Conservation (phyloP, 768 basidiomycete species). For the Boletus patriciae region DNA sequence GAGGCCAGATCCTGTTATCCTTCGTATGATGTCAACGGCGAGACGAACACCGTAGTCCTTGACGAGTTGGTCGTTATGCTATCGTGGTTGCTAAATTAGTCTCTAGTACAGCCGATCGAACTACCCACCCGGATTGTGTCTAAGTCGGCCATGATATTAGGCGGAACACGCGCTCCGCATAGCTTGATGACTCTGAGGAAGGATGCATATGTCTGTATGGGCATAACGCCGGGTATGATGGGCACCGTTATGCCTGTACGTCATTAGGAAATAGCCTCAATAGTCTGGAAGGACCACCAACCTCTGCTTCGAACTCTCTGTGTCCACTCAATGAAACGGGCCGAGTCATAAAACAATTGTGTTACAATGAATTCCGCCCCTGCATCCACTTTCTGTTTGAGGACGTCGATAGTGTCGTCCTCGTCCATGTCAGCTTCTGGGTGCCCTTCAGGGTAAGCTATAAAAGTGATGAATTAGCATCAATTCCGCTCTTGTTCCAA, state of each 20-base stretch:
- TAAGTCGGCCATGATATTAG: slow-evolving; percentile 60
- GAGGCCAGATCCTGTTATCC: slow-evolving; percentile 52
- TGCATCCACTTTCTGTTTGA: slow-evolving; percentile 88
- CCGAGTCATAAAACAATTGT: slow-evolving; percentile 96
- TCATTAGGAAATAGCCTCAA: slow-evolving; percentile 5
- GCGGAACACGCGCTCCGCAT: slow-evolving; percentile 77
- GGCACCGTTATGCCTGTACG: slow-evolving; percentile 82
- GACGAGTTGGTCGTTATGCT: slow-evolving; percentile 92
- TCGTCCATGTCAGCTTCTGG: slow-evolving; percentile 58
- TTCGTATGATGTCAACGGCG: slow-evolving; percentile 76
- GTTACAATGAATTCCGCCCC: slow-evolving; percentile 97
- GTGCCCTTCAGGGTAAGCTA: slow-evolving; percentile 92
- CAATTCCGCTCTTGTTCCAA: background rate
- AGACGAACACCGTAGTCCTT: slow-evolving; percentile 93
- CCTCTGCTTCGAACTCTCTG: slow-evolving; percentile 69
- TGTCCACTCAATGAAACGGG: slow-evolving; percentile 80
- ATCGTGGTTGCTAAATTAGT: background rate
- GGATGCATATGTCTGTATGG: slow-evolving; percentile 94
- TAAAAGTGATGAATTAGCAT: background rate
- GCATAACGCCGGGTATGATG: slow-evolving; percentile 95
- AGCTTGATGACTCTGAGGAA: slow-evolving; percentile 90
- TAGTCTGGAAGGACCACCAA: slow-evolving; percentile 31
- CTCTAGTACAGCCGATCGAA: background rate
- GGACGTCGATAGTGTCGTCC: slow-evolving; percentile 61
- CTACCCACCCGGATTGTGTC: slow-evolving; percentile 70